These are phyloP conservation scores for Sarocladium kiliense DNA, from an alignment of 2,329 filamentous ascomycete species.

Conservation along the genomic window DNA sequence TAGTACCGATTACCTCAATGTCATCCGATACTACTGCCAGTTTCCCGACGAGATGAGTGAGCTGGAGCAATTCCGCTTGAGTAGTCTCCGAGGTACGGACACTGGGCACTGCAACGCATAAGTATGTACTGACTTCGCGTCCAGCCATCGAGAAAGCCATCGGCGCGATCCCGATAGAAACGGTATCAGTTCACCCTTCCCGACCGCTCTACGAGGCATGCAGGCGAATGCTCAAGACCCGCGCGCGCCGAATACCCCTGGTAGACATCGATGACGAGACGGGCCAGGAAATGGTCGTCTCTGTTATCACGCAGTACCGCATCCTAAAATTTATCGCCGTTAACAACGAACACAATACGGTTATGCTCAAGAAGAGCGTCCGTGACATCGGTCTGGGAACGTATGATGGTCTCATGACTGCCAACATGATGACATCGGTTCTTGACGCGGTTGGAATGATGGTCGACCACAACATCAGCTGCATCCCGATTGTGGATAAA, in stretches of 20 bases:
- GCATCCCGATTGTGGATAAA: conserved; percentile 84
- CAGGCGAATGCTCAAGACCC: conserved; percentile 86
- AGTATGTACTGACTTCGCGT: not conserved
- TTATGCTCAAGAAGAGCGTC: conserved; percentile 81
- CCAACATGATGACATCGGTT: conserved; percentile 83
- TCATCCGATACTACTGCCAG: conserved; percentile 98
- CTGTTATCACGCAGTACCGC: conserved; percentile 95
- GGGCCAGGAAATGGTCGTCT: conserved; percentile 84
- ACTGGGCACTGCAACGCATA: conserved; percentile 17
- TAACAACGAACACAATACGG: conserved; percentile 79
- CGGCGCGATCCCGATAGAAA: conserved; percentile 85
- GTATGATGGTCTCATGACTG: conserved; percentile 74
- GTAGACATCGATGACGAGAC: conserved; percentile 95
- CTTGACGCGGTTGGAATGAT: conserved; percentile 92
- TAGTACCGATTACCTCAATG: conserved; percentile 95
- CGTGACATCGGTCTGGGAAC: conserved; percentile 81
- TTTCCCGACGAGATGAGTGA: conserved; percentile 85
- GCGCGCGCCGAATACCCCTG: conserved; percentile 87
- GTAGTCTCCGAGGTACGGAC: conserved; percentile 88
- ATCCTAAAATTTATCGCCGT: conserved; percentile 98
- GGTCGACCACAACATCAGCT: conserved; percentile 89
- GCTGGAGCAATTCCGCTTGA: conserved; percentile 89
- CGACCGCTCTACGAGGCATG: conserved; percentile 92
- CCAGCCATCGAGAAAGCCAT: conserved; percentile 93
- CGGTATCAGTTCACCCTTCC: conserved; percentile 89